These are phyloP conservation scores for Hypoxylon sp. DNA, from an alignment of 2,329 filamentous ascomycete species.

Conservation along the genomic window DNA sequence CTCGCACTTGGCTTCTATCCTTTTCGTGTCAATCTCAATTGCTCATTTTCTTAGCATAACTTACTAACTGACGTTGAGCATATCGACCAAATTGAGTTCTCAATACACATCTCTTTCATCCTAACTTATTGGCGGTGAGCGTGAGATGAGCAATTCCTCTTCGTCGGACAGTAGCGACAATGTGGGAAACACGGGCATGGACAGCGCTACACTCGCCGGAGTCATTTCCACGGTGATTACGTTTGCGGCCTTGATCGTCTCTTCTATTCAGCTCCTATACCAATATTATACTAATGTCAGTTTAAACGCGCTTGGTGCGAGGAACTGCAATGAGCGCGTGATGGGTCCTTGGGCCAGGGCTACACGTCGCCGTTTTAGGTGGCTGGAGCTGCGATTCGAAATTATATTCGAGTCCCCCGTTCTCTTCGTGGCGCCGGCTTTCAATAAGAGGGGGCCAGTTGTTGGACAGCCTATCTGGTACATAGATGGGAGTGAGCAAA, in stretches of 20 bases:
- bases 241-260: slow-evolving; percentile 35
- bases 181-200: slow-evolving; percentile 16
- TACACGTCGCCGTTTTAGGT: slow-evolving; percentile 27
- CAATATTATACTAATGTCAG: slow-evolving; percentile 30
- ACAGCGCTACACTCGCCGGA: slow-evolving; percentile 22
- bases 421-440: slow-evolving; percentile 34
- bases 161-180: not conserved
- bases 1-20: no score
- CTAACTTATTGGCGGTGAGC: not conserved
- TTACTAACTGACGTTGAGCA: not conserved
- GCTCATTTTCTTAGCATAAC: no score
- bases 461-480: slow-evolving; percentile 30
- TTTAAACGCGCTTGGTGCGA: slow-evolving; percentile 20
- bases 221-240: slow-evolving; percentile 23
- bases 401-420: slow-evolving; percentile 38
- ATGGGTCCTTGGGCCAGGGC: slow-evolving; percentile 36
- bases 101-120: not conserved
- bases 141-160: slow-evolving; percentile 9
- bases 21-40: no score
- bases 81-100: not conserved
- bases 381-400: slow-evolving; percentile 36
- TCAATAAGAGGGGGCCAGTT: slow-evolving; percentile 31
- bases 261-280: slow-evolving; percentile 35
- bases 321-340: slow-evolving; percentile 31
- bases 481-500: slow-evolving; percentile 27